These are phyloP conservation scores for Salix brachista DNA, from an alignment of 345 rosid species.

Conservation along the genomic window DNA sequence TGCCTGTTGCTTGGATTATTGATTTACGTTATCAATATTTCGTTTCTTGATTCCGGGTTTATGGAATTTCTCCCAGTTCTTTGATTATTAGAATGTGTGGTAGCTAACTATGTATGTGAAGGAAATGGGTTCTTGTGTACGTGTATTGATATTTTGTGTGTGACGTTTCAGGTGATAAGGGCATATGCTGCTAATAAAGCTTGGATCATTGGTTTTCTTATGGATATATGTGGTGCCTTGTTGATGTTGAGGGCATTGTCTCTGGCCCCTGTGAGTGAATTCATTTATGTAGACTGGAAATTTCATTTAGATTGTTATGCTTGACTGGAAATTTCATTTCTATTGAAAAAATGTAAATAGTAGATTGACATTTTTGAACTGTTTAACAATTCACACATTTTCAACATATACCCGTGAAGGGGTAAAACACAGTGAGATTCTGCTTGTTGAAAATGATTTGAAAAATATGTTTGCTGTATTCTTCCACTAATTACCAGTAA, in stretches of 20 bases:
- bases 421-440: background rate
- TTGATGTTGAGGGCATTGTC: conserved; percentile 90
- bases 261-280: conserved; percentile 75
- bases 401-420: background rate
- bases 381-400: background rate
- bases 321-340: background rate
- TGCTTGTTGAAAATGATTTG: background rate
- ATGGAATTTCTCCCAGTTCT: conserved; percentile 1
- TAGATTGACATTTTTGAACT: background rate
- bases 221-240: conserved; percentile 90
- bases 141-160: background rate
- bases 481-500: background rate
- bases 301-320: background rate
- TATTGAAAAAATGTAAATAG: background rate
- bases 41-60: background rate
- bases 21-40: background rate
- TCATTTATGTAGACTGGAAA: background rate
- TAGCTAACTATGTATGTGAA: background rate
- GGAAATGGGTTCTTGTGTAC: background rate
- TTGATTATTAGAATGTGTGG: background rate
- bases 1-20: background rate
- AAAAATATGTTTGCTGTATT: background rate
- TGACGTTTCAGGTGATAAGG: conserved; percentile 52
- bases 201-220: conserved; percentile 78
- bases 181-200: conserved; percentile 76